Evolutionary conservation across 129 eudicot genomes (phyloP).

Genomic region (Apium graveolens): DNA sequence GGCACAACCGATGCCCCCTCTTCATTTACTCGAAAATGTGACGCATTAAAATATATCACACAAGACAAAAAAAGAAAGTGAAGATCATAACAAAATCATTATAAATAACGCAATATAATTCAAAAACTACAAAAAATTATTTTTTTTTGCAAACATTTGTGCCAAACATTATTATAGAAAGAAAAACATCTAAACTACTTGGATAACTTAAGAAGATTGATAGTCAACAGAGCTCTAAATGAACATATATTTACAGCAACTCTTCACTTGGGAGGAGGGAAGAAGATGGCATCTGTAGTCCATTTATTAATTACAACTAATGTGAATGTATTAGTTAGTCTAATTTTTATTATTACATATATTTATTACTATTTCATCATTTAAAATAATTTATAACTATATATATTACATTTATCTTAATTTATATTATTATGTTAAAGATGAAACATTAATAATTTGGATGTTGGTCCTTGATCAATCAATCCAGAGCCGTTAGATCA

Average conservation of each 20-base stretch:
- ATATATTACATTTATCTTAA: too few species aligned
- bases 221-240: neutral
- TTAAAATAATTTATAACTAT: too few species aligned
- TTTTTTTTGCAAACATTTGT: neutral
- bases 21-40: neutral
- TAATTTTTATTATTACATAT: too few species aligned
- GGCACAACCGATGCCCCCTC: too few species aligned
- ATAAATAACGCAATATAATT: neutral
- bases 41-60: neutral
- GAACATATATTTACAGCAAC: neutral
- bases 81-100: neutral
- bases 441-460: too few species aligned
- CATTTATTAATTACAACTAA: too few species aligned
- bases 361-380: too few species aligned
- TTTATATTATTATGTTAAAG: too few species aligned
- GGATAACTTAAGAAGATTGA: neutral
- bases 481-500: too few species aligned
- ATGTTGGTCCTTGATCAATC: too few species aligned
- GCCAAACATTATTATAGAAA: neutral
- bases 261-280: slow-evolving; percentile 53
- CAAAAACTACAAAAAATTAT: too few species aligned
- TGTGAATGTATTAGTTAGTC: too few species aligned
- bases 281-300: slow-evolving; percentile 60
- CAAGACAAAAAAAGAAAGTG: neutral
- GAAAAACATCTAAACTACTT: neutral